Percentiles rank a stretch among this genome's conserved stretches.
Evolutionary conservation across 495 filamentous ascomycete species (phyloP).

Genomic region (Annulohypoxylon stygium): DNA sequence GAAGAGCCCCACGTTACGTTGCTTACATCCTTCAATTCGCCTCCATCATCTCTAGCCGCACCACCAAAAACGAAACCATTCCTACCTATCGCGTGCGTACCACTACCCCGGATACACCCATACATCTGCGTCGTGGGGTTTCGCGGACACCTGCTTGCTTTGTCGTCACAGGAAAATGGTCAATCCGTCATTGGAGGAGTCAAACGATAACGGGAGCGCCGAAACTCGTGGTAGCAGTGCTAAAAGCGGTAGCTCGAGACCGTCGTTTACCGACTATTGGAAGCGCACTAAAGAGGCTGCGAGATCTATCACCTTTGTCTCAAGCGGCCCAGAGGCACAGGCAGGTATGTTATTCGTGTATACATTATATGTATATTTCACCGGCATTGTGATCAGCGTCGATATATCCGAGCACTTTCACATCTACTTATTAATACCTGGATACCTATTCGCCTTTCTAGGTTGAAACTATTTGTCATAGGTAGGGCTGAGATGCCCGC

Average conservation of each 20-base stretch:
- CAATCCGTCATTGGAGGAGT: conserved; percentile 29
- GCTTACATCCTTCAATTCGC: conserved; percentile 18
- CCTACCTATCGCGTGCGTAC: conserved; percentile 32
- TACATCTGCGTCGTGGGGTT: conserved; percentile 16
- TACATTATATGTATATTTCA: conserved; percentile 1
- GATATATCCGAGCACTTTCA: background rate
- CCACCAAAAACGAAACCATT: conserved; percentile 19
- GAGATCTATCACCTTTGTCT: conserved; percentile 54
- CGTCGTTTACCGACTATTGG: conserved; percentile 57
- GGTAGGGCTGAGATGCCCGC: conserved; percentile 38
- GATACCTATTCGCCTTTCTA: conserved; percentile 9
- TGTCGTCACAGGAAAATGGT: conserved; percentile 25
- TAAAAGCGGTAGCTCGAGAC: conserved; percentile 38
- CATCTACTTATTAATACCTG: background rate
- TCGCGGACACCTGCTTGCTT: background rate
- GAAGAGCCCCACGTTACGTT: conserved; percentile 29
- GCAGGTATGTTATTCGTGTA: conserved; percentile 36
- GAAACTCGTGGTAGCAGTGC: background rate
- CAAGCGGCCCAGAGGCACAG: conserved; percentile 43
- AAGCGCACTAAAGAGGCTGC: conserved; percentile 52
- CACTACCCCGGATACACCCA: conserved; percentile 17
- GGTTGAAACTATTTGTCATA: conserved; percentile 40
- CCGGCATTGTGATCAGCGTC: background rate
- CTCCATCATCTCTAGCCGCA: conserved; percentile 21
- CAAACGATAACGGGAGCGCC: conserved; percentile 2